A percentile compares a stretch with the other conserved stretches of the same genome.
Evolutionary conservation across 2,329 filamentous ascomycete species (phyloP).

Genomic region (Epichloe aotearoae): DNA sequence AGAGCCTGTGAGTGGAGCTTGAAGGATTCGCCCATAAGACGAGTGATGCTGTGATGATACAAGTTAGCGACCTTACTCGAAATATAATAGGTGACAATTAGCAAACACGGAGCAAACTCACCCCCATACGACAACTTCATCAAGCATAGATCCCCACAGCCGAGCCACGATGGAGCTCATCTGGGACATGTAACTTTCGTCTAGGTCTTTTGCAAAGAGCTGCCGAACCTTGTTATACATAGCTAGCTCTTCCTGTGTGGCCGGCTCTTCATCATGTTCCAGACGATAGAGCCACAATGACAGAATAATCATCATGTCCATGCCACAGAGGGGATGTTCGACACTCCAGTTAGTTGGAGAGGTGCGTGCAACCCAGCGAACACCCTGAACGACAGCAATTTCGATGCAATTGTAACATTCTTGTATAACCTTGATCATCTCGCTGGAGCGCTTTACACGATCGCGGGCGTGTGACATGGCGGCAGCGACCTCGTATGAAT

Average conservation of each 20-base stretch:
- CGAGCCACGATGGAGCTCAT: constrained; percentile 90
- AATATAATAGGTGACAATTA: neutral
- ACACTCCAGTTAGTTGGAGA: constrained; percentile 98
- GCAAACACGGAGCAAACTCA: constrained; percentile 39
- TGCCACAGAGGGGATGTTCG: constrained; percentile 88
- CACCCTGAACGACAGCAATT: constrained; percentile 83
- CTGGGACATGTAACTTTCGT: constrained; percentile 68
- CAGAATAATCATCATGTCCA: constrained; percentile 96
- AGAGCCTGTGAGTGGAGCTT: constrained; percentile 92
- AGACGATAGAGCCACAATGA: constrained; percentile 97
- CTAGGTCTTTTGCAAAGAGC: constrained; percentile 81
- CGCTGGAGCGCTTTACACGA: constrained; percentile 83
- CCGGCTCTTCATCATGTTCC: constrained; percentile 94
- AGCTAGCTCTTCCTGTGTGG: constrained; percentile 66
- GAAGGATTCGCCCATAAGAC: constrained; percentile 96
- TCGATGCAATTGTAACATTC: constrained; percentile 97
- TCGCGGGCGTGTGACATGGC: constrained; percentile 93
- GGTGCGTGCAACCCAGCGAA: constrained; percentile 95
- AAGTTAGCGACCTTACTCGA: constrained; percentile 10
- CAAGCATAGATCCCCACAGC: constrained; percentile 95
- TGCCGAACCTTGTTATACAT: constrained; percentile 91
- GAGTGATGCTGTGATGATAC: constrained; percentile 53
- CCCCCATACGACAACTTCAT: constrained; percentile 99
- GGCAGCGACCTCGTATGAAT: constrained; percentile 90
- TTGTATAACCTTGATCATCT: constrained; percentile 98